Percentiles rank a stretch among this genome's conserved stretches.
phyloP scores from a whole-genome alignment of 306 rosid species.

The Trifolium fragiferum region DNA sequence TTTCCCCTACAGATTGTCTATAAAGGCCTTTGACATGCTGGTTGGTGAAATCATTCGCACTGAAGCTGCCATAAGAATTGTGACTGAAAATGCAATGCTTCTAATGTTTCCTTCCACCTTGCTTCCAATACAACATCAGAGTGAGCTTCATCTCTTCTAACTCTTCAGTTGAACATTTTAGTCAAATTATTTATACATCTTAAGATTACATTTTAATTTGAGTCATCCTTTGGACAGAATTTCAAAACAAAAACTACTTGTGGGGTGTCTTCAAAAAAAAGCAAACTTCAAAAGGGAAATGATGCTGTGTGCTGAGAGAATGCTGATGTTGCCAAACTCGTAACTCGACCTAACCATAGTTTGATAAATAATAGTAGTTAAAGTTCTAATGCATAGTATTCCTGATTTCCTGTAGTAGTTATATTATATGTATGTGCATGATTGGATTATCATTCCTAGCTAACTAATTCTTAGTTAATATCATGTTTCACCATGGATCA shows the following conservation, averaged over 20 bases:
- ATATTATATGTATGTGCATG: conserved; percentile 1
- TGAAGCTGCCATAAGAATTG: conserved; percentile 61
- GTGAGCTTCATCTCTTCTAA: conserved; percentile 54
- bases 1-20: conserved; percentile 47
- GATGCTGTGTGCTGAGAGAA: conserved; percentile 36
- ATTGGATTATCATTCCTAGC: neutral
- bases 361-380: conserved; percentile 45
- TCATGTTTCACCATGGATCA: neutral
- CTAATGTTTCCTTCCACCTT: conserved; percentile 65
- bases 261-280: conserved; percentile 81
- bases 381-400: conserved; percentile 27
- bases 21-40: conserved; percentile 54
- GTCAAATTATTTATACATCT: conserved; percentile 26
- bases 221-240: conserved; percentile 57
- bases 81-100: conserved; percentile 63
- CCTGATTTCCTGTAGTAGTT: neutral
- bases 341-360: conserved; percentile 22
- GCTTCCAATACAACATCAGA: conserved; percentile 55
- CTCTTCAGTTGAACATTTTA: conserved; percentile 2
- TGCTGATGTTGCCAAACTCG: conserved; percentile 35
- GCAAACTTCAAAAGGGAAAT: conserved; percentile 39
- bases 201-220: conserved; percentile 1
- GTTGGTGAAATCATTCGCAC: conserved; percentile 51
- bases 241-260: conserved; percentile 64
- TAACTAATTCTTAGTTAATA: neutral